Percentiles rank a stretch among this genome's conserved stretches.
These are phyloP conservation scores for Rhododendron molle DNA, from an alignment of 148 eudicot species.

Conservation along the genomic window DNA sequence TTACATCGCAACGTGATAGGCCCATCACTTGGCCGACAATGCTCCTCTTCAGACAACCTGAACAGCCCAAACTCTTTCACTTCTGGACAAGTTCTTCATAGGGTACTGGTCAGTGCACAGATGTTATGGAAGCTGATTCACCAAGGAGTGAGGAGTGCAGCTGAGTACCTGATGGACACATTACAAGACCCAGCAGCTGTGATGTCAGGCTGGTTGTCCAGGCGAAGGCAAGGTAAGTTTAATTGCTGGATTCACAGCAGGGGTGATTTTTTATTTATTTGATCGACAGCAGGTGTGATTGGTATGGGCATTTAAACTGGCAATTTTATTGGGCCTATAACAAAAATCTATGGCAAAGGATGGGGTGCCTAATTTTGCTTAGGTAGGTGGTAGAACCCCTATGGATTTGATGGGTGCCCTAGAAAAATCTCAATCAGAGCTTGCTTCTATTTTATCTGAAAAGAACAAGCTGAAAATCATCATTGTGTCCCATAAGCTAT, in stretches of 20 bases:
- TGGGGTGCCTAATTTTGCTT: constrained; percentile 21
- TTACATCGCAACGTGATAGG: constrained; percentile 21
- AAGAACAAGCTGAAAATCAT: constrained; percentile 35
- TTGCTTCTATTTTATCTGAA: constrained; percentile 44
- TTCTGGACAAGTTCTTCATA: constrained; percentile 14
- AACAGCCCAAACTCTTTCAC: constrained; percentile 11
- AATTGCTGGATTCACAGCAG: constrained; percentile 76
- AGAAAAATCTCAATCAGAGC: constrained; percentile 67
- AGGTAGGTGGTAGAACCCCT: too few relatives aligned
- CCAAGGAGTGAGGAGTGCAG: constrained; percentile 53
- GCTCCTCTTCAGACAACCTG: constrained; percentile 27
- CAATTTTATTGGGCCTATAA: constrained; percentile 76
- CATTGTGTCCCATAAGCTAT: not conserved
- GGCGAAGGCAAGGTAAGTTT: constrained; percentile 75
- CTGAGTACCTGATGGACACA: constrained; percentile 47
- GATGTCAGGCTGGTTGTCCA: constrained; percentile 54
- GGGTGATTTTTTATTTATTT: constrained; percentile 32
- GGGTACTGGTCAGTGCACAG: constrained; percentile 81
- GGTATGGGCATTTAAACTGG: constrained; percentile 71
- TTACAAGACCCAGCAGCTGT: constrained; percentile 40
- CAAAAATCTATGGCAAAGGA: constrained; percentile 83
- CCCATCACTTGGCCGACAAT: constrained; percentile 18
- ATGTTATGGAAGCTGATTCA: constrained; percentile 79
- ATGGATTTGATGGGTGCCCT: constrained; percentile 33
- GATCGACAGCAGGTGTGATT: too few relatives aligned